A percentile compares a stretch with the other conserved stretches of the same genome.
These are phyloP conservation scores for Amanita inopinata DNA, from an alignment of 768 basidiomycete genomes.

Conservation along the genomic window DNA sequence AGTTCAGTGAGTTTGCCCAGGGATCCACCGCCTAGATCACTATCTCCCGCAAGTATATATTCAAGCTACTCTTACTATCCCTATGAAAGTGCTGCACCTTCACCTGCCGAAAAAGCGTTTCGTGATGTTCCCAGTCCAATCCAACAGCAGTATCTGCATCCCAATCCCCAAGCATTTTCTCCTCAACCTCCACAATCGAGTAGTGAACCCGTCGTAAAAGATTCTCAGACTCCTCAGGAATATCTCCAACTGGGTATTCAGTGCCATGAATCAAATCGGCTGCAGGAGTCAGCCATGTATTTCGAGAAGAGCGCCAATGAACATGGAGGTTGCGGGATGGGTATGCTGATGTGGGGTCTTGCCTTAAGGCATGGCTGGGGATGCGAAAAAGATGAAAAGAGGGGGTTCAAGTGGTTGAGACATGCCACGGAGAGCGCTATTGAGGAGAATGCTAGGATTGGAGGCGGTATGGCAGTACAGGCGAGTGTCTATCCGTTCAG, in stretches of 20 bases:
- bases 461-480: constrained; percentile 40
- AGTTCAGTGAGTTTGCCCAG: constrained; percentile 11
- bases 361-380: constrained; percentile 87
- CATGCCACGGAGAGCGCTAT: constrained; percentile 78
- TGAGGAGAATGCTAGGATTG: constrained; percentile 47
- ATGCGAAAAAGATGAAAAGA: constrained; percentile 64
- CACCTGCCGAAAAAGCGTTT: constrained; percentile 30
- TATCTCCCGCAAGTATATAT: constrained; percentile 37
- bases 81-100: constrained; percentile 35
- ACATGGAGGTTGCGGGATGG: constrained; percentile 74
- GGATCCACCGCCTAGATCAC: constrained; percentile 26
- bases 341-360: constrained; percentile 91
- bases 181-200: constrained; percentile 11
- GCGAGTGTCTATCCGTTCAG: too few relatives aligned
- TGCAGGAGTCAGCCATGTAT: constrained; percentile 57
- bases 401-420: constrained; percentile 75
- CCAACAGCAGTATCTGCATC: constrained; percentile 2
- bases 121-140: constrained; percentile 9
- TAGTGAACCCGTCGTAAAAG: constrained; percentile 11
- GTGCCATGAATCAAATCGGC: constrained; percentile 65
- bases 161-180: background rate
- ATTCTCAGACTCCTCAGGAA: constrained; percentile 42
- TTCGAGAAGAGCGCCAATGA: constrained; percentile 72
- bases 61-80: constrained; percentile 63
- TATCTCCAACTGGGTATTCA: constrained; percentile 70